Evolutionary conservation across 1,284 basidiomycete species (phyloP), one percentile per base, ranked within the genome.

Genomic region (Malassezia obtusa): DNA sequence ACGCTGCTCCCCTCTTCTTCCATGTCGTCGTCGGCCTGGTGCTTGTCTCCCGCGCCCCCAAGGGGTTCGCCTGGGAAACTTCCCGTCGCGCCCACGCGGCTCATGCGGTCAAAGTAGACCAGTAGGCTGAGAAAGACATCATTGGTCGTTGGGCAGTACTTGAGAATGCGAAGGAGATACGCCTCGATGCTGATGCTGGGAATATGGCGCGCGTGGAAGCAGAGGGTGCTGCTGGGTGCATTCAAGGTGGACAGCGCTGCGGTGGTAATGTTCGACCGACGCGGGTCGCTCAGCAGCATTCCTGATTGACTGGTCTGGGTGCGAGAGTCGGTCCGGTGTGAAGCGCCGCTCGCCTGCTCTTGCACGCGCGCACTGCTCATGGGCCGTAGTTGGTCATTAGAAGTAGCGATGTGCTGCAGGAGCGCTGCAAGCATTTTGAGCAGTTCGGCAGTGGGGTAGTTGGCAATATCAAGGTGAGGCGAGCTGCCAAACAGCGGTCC

Each of bases 141-240:
- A 77, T 96, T 98, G 38, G 91, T 92, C 2, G 91, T 91, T 2
- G 92, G 92, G 74, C 92, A 98, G 75, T 98, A 98, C 72, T 92
- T 95, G 76, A 95, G 83, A 60, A 98, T 98, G 36, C 92, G 84
- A 28, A 92, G 78, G 10, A 98, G 82, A 73, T 98, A 98, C 3
- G 87, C 83, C 75, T 96, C 91, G 67, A 98, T 87, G 24, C 86
- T 81, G 72, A 98, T 96, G 30, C 87, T 87, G 9, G 92, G 92
- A 26, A 96, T 82, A 74, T 95, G 92, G 25, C 92, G 83, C 0
- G 92, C 92, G 74, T 96, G 91, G 74, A 96, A 96, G 39, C 88
- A 87, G 30, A 95, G 82, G 0, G 87, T 83, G 21, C 87, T 85
- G 2, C 86, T 84, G 1, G 85, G 84, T 9, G 85, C 86, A 2